Evolutionary conservation across 2,329 filamentous ascomycete genomes (phyloP).

Genomic region (Monosporascus sp.): DNA sequence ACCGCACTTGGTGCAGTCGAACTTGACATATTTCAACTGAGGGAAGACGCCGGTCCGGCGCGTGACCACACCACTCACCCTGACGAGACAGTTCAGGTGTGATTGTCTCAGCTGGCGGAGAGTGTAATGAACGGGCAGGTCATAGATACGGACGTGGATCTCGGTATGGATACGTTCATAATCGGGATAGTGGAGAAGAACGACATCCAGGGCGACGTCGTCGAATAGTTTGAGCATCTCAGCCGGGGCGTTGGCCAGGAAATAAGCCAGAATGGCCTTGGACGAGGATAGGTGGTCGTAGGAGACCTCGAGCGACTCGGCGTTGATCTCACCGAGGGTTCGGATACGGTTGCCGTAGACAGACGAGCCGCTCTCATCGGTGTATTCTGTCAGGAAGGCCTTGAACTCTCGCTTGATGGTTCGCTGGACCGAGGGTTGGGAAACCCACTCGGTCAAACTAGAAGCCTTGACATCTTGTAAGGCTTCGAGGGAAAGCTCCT

Average conservation of each 20-base stretch:
- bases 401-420: slow-evolving; percentile 97
- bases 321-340: slow-evolving; percentile 94
- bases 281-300: slow-evolving; percentile 87
- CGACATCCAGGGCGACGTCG: slow-evolving; percentile 92
- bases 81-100: slow-evolving; percentile 91
- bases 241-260: slow-evolving; percentile 90
- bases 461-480: slow-evolving; percentile 89
- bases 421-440: slow-evolving; percentile 80
- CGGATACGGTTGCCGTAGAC: slow-evolving; percentile 93
- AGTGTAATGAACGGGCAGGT: slow-evolving; percentile 91
- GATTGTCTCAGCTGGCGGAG: slow-evolving; percentile 90
- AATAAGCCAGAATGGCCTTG: slow-evolving; percentile 92
- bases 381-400: slow-evolving; percentile 93
- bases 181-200: slow-evolving; percentile 91
- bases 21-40: slow-evolving; percentile 97
- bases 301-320: slow-evolving; percentile 91
- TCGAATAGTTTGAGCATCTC: slow-evolving; percentile 96
- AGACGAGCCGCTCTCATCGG: slow-evolving; percentile 79
- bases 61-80: slow-evolving; percentile 92
- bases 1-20: slow-evolving; percentile 91
- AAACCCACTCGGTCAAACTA: slow-evolving; percentile 92
- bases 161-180: slow-evolving; percentile 97
- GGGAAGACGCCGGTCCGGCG: slow-evolving; percentile 93
- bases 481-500: slow-evolving; percentile 87
- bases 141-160: slow-evolving; percentile 94